Percentiles rank a stretch among this genome's conserved stretches.
These are phyloP conservation scores for Draba incana DNA, from an alignment of 345 rosid genomes.

Conservation along the genomic window DNA sequence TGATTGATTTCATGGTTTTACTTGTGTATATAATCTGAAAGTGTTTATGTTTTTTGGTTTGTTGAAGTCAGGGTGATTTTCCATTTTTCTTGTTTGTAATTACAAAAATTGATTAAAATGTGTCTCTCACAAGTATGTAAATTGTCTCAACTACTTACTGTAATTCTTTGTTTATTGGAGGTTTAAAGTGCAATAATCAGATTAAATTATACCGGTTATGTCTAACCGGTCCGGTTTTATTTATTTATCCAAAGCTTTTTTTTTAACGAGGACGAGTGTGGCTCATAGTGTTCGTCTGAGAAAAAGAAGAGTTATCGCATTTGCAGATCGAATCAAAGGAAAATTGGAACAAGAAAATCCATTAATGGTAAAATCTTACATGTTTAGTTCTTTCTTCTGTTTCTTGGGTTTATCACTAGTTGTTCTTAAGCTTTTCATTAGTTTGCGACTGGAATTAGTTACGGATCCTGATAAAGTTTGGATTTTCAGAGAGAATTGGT, in stretches of 20 bases:
- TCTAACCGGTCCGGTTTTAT: not conserved
- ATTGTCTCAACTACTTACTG: too few relatives aligned
- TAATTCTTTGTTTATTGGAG: too few relatives aligned
- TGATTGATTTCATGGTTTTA: too few relatives aligned
- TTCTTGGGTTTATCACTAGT: not conserved
- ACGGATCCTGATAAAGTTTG: not conserved
- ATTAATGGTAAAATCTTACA: conserved; percentile 6
- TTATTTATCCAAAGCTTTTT: not conserved
- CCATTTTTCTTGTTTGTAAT: too few relatives aligned
- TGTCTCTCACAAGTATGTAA: too few relatives aligned
- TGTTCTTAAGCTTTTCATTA: not conserved
- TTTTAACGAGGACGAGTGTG: not conserved
- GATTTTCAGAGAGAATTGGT: not conserved
- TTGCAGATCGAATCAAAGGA: conserved; percentile 13
- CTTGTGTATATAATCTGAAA: too few relatives aligned
- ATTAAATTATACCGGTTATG: conserved; percentile 12
- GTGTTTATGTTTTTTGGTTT: too few relatives aligned
- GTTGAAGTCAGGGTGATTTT: too few relatives aligned
- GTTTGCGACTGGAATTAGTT: conserved; percentile 8
- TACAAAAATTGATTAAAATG: too few relatives aligned
- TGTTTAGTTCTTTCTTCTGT: not conserved
- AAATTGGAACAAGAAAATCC: not conserved
- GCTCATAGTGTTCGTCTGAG: conserved; percentile 4
- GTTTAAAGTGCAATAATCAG: too few relatives aligned
- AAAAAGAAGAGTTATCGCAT: not conserved